Evolutionary conservation across 768 basidiomycete genomes (phyloP).

Genomic region (Amanita brunnescens): DNA sequence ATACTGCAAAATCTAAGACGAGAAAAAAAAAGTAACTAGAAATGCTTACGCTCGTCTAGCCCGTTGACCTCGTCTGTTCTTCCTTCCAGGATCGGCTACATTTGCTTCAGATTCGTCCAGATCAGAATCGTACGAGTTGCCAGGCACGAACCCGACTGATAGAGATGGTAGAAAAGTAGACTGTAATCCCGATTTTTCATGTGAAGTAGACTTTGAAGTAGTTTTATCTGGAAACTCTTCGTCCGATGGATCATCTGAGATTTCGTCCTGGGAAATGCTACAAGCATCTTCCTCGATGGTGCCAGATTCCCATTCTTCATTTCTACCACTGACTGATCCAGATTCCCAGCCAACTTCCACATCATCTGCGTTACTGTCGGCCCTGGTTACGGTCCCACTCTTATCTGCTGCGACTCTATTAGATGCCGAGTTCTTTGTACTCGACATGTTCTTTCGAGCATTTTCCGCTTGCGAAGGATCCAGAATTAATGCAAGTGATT

Average conservation of each 20-base stretch:
- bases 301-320: slow-evolving; percentile 27
- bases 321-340: slow-evolving; percentile 26
- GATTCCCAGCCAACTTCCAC: slow-evolving; percentile 28
- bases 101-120: slow-evolving; percentile 56
- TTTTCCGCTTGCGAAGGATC: slow-evolving; percentile 14
- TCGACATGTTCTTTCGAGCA: slow-evolving; percentile 18
- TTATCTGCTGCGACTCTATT: slow-evolving; percentile 16
- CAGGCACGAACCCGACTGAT: slow-evolving; percentile 75
- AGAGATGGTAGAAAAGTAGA: slow-evolving; percentile 78
- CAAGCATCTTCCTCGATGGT: slow-evolving; percentile 21
- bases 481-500: slow-evolving; percentile 37
- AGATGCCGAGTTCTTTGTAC: slow-evolving; percentile 4
- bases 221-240: slow-evolving; percentile 10
- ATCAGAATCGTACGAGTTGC: slow-evolving; percentile 74
- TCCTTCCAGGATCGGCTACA: slow-evolving; percentile 48
- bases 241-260: slow-evolving; percentile 12
- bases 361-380: not conserved
- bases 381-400: slow-evolving; percentile 2
- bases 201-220: not conserved
- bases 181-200: slow-evolving; percentile 11
- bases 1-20: slow-evolving; percentile 43
- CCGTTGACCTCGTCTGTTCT: slow-evolving; percentile 87
- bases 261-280: slow-evolving; percentile 39
- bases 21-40: not conserved
- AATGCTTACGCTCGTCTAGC: slow-evolving; percentile 85